Evolutionary conservation across 768 basidiomycete species (phyloP), one percentile per base, ranked within the genome.

Genomic region (Piloderma croceum): DNA sequence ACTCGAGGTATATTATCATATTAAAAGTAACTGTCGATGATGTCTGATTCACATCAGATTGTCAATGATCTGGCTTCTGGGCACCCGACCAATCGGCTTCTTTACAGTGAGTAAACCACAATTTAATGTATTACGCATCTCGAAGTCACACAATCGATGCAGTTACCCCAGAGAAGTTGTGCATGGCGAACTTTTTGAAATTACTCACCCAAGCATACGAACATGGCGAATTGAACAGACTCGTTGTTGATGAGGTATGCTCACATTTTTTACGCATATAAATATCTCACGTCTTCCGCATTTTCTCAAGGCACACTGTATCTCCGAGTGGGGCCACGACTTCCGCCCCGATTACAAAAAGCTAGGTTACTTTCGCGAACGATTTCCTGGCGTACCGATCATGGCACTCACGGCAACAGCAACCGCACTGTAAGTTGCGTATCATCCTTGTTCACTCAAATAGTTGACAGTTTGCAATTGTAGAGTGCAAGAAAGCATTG

Each of bases 341-440:
- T 89, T 89, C 54, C 77, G 89, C 19, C 68, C 58, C 23, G 81
- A 87, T 31, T 91, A 90, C 52, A 67, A 87, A 32, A 71, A 67
- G 19, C 68, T 92, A 18, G 89, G 88, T 4, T 56, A 63, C 27
- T 85, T 92, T 56, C 75, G 89, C 2, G 66, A 74, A 25, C 69
- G 66, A 21, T 90, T 81, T 52, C 71, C 73, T 2, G 65, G 71
- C 41, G 74, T 90, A 4, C 89, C 90, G 1, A 81, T 92, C 49
- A 91, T 90, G 85, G 89, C 89, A 3, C 60, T 91, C 27, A 91
- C 88, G 1, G 88, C 89, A 2, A 88, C 84, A 11, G 88, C 89
- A 3, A 91, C 89, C 5, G 59, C 77, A 31, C 59, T 61, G 85
- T 87, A 58, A 20, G 74, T 58, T 10, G 17, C 17, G 35, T 2